Base-by-base conservation (phyloP, 768 basidiomycete species). In the Pisolithus microcarpus region DNA sequence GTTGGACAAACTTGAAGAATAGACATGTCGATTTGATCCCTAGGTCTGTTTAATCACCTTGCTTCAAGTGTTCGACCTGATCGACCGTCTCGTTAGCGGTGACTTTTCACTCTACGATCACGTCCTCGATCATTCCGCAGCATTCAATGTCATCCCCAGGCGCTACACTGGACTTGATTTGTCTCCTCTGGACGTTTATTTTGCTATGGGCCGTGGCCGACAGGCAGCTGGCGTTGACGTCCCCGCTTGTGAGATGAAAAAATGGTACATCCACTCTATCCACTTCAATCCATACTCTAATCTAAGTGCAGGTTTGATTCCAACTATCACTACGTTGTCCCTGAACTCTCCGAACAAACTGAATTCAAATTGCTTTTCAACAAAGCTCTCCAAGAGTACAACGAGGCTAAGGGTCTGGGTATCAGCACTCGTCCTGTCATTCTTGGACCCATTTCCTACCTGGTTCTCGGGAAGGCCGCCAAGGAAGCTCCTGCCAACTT, bases 91-190 rank as follows among this genome's bases (percentile, higher is more conserved):
- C 34, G 58, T 44, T 61, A 99, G 96, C 63, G 95, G 95, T 63
- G 96, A 98, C 67, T 99, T 99, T 72, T 88, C 96, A 31, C 83
- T 99, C 55, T 99, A 97, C 70, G 95, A 97, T 72, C 95, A 98
- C 70, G 91, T 97, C 68, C 84, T 98, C 63, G 95, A 98, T 74
- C 92, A 95, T 74, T 92, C 92, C 56, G 82, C 86, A 55, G 84
- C 88, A 42, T 95, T 99, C 81, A 96, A 97, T 69, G 91, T 87
- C 64, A 89, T 99, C 70, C 95, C 95, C 59, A 83, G 89, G 72
- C 90, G 94, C 59, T 99, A 98, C 70, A 74, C 81, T 53, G 85
- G 87, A 48, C 86, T 90, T 58, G 83, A 84, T 51, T 75, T 99
- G 48, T 90, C 91, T 26, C 77, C 82, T 56, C 84, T 98, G 58